Base-by-base conservation (phyloP, 805 yeast genomes). In the Saccharomyces jurei region DNA sequence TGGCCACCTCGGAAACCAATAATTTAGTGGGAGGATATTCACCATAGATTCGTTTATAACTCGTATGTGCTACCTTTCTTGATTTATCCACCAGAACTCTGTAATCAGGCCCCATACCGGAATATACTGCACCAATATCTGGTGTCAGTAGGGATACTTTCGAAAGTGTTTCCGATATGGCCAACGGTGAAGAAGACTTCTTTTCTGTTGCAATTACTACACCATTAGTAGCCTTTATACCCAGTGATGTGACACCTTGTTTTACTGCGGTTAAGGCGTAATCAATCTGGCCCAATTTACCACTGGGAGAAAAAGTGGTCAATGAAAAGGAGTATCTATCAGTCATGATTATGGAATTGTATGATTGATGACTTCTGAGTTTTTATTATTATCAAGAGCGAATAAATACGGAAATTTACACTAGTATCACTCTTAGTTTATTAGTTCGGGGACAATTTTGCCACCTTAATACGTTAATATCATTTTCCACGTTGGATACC, bases 41-140 rank as follows among this genome's bases (percentile, higher is more conserved):
- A 69, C 92, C 91, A 75, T 92, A 94, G 57, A 91, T 78, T 69
- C 96, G 82, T 75, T 92, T 91, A 74, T 94, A 94, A 66, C 86
- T 81, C 25, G 97, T 84, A 71, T 94, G 98, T 48, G 97, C 88
- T 56, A 87, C 84, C 71, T 89, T 91, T 64, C 99, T 83, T 10
- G 98, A 89, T 71, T 87, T 87, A 74, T 94, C 98, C 51, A 91
- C 89, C 32, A 94, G 79, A 14, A 94, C 96, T 60, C 99, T 81
- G 76, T 87, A 94, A 71, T 94, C 99, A 25, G 99, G 99, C 27
- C 98, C 98, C 98, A 94, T 91, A 21, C 99, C 99, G 6, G 96
- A 80, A 73, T 94, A 94, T 3, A 96, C 91, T 80, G 94, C 89
- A 55, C 97, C 99, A 63, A 92, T 87, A 69, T 94, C 90, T 41